A percentile compares a stretch with the other conserved stretches of the same genome.
Conservation (phyloP, 306 rosid genomes). For the Vigna nakashimae region DNA sequence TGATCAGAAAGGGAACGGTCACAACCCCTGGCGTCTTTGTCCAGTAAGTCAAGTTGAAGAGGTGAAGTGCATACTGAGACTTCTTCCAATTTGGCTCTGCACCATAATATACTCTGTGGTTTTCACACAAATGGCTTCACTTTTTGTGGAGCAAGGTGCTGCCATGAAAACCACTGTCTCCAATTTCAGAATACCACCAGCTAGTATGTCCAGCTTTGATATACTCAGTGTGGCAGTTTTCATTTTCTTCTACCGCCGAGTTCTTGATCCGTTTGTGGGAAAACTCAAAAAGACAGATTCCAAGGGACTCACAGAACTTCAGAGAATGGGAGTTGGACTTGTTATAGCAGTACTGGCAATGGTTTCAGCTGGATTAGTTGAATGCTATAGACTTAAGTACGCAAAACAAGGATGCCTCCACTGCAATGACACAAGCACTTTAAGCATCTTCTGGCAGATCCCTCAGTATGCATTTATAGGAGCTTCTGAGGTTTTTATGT, state of each 20-base stretch:
- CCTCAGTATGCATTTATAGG: conserved; percentile 95
- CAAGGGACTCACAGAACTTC: conserved; percentile 88
- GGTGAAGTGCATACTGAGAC: conserved; percentile 91
- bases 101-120: conserved; percentile 96
- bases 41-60: conserved; percentile 94
- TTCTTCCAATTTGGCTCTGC: conserved; percentile 99
- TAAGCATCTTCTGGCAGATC: conserved; percentile 96
- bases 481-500: conserved; percentile 99
- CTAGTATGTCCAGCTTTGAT: conserved; percentile 99
- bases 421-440: conserved; percentile 79
- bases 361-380: conserved; percentile 96
- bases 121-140: conserved; percentile 99
- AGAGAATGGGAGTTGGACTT: conserved; percentile 97
- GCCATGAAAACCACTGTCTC: conserved; percentile 89
- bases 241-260: conserved; percentile 86
- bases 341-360: conserved; percentile 91
- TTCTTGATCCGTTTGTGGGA: conserved; percentile 82
- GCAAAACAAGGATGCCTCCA: conserved; percentile 65
- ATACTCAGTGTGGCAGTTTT: conserved; percentile 85
- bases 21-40: conserved; percentile 83
- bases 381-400: conserved; percentile 82
- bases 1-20: conserved; percentile 48
- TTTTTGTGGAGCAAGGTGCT: conserved; percentile 98
- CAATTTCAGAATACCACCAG: conserved; percentile 82
- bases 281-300: conserved; percentile 70